Base-by-base conservation (phyloP, 176 grass and related monocot genomes). In the Hordeum marinum region DNA sequence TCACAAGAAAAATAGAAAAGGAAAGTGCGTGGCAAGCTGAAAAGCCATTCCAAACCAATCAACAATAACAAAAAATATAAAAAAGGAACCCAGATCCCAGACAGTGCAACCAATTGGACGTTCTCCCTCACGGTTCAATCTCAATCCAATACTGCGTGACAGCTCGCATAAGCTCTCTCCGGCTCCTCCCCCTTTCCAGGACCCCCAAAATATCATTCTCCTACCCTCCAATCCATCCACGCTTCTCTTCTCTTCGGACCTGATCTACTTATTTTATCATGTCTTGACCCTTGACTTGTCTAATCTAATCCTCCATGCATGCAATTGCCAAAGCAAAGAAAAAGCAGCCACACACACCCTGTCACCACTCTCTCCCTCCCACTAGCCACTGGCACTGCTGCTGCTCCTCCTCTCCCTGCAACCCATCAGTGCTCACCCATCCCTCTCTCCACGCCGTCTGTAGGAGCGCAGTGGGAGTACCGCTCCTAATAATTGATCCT, bases 261-360 rank as follows among this genome's bases (percentile, higher is more conserved):
- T 24, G 52, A 34, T 68, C 72, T 84, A 46, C 24, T 72, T 79
- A 83, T 40, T 60, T 31, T 31, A 42, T 65, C 37, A 9, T 23
- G 35, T 61, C 63, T 85, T 85, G 77, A 85, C 70, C 80, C 63
- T 89, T 85, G 82, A 85, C 77, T 87, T 66, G 24, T 37, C 26
- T 68, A 34, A 55, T 34, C 26, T 15, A 52, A 84, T 52, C 43
- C 73, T 60, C 80, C 10, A 43, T 76, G 66, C 18, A 82, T 58
- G 25, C 57, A 81, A n/a, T 21, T 67, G 59, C 64, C 34, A 34
- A 67, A 52, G 31, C 31, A 73, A 29, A 73, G 13, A 57, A 57
- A 57, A 57, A 57, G 54, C 54, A 79, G 21, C 2, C 52, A 26
- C 61, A 17, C 39, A 50, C 75, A 66, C 17, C 9, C 77, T 83